Conservation (phyloP, 192 early-diverging fungal species). For the Linnemannia elongata region DNA sequence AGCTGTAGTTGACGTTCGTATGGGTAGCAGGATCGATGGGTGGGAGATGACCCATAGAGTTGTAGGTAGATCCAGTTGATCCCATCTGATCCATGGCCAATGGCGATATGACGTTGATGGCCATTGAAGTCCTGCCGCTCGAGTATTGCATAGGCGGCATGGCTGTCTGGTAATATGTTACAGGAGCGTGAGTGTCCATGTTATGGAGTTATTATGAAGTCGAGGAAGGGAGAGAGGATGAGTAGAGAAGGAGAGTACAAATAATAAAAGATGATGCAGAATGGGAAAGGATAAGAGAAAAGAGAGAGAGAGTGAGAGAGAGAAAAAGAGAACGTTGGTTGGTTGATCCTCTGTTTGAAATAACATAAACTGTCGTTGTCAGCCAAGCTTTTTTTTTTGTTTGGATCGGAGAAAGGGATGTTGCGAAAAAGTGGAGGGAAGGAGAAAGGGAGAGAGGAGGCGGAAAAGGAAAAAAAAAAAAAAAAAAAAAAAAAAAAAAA, state of each 20-base stretch:
- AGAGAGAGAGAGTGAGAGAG: background rate
- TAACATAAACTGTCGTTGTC: too few species aligned
- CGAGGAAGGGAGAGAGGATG: background rate
- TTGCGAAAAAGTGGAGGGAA: background rate
- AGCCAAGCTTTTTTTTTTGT: too few species aligned
- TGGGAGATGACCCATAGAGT: background rate
- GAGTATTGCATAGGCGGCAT: conserved; percentile 30
- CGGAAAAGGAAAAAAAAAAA: background rate
- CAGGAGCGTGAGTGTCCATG: conserved; percentile 34
- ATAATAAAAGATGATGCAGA: background rate
- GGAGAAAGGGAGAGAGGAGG: background rate
- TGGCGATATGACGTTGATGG: conserved; percentile 17
- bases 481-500: background rate
- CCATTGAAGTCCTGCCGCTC: conserved; percentile 14
- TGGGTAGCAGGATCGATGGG: conserved; percentile 9
- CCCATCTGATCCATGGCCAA: conserved; percentile 33
- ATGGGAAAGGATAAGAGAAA: background rate
- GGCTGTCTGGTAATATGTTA: conserved; percentile 42
- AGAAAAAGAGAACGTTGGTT: background rate
- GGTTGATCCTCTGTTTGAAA: too few species aligned
- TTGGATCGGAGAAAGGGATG: background rate
- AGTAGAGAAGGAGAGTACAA: background rate
- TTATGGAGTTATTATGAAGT: background rate
- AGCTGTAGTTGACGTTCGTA: conserved; percentile 12
- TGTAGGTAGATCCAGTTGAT: conserved; percentile 5